Base-by-base conservation (phyloP, 176 grass and related monocot species). In the Miscanthus lutarioriparius region DNA sequence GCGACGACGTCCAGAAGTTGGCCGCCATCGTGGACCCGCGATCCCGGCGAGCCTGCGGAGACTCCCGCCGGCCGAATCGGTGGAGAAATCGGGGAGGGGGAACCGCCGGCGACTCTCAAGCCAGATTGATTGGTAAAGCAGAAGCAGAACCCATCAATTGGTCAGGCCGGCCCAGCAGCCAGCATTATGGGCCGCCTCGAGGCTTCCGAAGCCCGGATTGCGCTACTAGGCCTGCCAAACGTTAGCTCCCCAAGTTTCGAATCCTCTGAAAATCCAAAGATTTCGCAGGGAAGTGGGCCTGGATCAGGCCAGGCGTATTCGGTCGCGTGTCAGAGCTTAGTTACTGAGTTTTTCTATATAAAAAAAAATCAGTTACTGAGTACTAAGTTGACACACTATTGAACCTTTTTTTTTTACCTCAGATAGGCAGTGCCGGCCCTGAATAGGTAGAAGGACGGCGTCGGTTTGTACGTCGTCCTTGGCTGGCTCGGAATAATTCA, bases 1-100 rank as follows among this genome's bases (percentile, higher is more conserved):
- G 90, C 66, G 92, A 94, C 9, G 92, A 94, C 25, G 90, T 38
- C 92, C 90, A 94, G 87, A 94, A 94, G 78, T 94, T 94, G 51
- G 92, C 87, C 5, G 87, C 92, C 92, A 94, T 94, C 30, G 22
- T 28, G 45, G 48, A 10, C 17, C 11, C 12, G 20, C 35, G 71
- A 77, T 28, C 75, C 78, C 78, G 66, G 83, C 74, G 67, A 86
- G 66, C 3, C 71, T 45, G 4, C 38, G 69, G 69, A 6, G 38
- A 13, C n/a, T 22, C 30, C 61, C 70, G 28, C 70, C 70, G 87
- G 70, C 22, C 28, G 82, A 56, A 75, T 45, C 44, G 70, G 61
- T 6, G 39, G 64, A 0, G 15, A 30, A 30, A 37, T 37, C 36
- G 0, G 28, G 20, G 9, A 35, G 33, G 33, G 81, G 30, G 68